These are phyloP conservation scores for Prototheca stagnorum DNA, from an alignment of 163 green algal species.

Conservation along the genomic window DNA sequence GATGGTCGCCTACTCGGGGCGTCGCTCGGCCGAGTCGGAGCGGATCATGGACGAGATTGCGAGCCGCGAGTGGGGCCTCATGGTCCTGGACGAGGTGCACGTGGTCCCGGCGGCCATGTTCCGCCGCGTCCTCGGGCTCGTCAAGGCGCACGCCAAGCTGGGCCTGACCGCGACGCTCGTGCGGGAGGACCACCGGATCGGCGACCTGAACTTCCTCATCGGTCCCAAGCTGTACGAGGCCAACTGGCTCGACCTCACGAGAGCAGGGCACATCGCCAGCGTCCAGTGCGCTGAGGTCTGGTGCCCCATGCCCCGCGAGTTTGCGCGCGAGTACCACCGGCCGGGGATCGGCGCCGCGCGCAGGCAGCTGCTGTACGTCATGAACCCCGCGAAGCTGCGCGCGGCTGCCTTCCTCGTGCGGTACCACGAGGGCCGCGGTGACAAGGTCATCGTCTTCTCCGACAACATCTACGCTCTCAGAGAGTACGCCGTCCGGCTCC, in stretches of 20 bases:
- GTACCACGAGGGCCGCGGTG: conserved; percentile 69
- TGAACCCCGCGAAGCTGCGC: conserved; percentile 97
- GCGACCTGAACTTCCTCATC: conserved; percentile 98
- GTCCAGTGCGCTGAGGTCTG: conserved; percentile 93
- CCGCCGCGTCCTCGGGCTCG: conserved; percentile 76
- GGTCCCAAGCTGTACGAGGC: conserved; percentile 98
- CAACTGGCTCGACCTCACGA: conserved; percentile 96
- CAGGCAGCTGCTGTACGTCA: conserved; percentile 79
- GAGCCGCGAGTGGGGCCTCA: conserved; percentile 82
- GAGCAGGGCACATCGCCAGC: conserved; percentile 89
- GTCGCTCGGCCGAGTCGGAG: conserved; percentile 54
- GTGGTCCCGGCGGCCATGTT: conserved; percentile 93
- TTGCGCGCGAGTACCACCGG: conserved; percentile 61
- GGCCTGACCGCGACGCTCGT: conserved; percentile 94
- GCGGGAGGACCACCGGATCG: conserved; percentile 88
- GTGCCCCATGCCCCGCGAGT: conserved; percentile 92
- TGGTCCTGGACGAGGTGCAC: conserved; percentile 96
- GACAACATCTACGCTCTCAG: conserved; percentile 96
- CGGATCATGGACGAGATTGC: conserved; percentile 68
- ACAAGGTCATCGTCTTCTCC: conserved; percentile 89
- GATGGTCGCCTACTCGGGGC: conserved; percentile 80
- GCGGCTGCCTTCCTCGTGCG: conserved; percentile 82
- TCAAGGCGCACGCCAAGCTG: conserved; percentile 94
- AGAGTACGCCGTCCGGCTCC: conserved; percentile 76
- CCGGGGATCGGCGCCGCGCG: conserved; percentile 16